Evolutionary conservation across 257 asterid species (phyloP).

Genomic region (Verbascum thapsus): DNA sequence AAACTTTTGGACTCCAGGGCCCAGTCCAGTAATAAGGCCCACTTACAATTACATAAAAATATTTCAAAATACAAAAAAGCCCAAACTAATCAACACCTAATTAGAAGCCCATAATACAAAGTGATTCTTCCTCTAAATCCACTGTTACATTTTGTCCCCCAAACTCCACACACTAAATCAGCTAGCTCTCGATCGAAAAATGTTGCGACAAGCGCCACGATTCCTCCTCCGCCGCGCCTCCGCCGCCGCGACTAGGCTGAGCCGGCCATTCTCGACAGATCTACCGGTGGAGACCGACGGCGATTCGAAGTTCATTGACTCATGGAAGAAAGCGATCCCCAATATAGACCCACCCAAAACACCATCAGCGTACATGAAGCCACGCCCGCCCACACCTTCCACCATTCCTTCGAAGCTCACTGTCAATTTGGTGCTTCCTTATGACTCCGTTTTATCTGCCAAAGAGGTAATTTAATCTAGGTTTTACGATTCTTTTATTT

Average conservation of each 20-base stretch:
- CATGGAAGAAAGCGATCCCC: slow-evolving; percentile 50
- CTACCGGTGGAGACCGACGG: slow-evolving; percentile 39
- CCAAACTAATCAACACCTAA: background rate
- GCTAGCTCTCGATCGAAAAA: slow-evolving; percentile 13
- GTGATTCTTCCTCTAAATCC: background rate
- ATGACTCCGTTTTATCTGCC: slow-evolving; percentile 41
- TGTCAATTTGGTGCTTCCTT: slow-evolving; percentile 63
- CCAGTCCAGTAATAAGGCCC: too few species aligned
- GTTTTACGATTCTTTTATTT: background rate
- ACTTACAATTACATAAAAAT: background rate
- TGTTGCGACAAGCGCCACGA: slow-evolving; percentile 48
- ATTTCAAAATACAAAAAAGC: background rate
- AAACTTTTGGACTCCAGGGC: too few species aligned
- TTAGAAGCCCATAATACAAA: background rate
- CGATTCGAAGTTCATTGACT: slow-evolving; percentile 46
- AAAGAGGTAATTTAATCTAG: slow-evolving; percentile 57
- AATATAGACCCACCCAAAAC: slow-evolving; percentile 55
- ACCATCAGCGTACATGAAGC: slow-evolving; percentile 47
- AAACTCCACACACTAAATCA: background rate
- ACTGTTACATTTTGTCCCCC: background rate
- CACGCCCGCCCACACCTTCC: slow-evolving; percentile 56
- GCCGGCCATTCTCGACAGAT: slow-evolving; percentile 51
- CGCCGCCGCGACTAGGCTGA: slow-evolving; percentile 41
- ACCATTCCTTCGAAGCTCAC: slow-evolving; percentile 64
- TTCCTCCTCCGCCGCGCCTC: slow-evolving; percentile 42